phyloP scores from a whole-genome alignment of 257 asterid genomes.

The Cordia subcordata region DNA sequence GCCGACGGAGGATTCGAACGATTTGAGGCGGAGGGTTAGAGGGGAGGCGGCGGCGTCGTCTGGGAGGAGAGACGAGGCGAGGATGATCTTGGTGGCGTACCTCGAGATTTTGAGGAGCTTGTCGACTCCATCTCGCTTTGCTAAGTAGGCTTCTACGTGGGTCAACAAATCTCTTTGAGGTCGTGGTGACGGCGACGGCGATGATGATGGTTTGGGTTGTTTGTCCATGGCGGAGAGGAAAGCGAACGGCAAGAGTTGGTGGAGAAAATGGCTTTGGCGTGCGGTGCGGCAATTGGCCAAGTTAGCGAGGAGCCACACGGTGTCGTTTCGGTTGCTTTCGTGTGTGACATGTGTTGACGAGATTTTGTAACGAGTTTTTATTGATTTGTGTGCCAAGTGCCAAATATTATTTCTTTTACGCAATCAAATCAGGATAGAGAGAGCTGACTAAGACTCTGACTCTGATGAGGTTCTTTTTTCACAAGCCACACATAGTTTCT shows the following conservation, averaged over 20 bases:
- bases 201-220: slow-evolving; percentile 9
- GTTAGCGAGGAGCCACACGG: too few relatives aligned
- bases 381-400: too few relatives aligned
- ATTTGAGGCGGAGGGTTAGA: slow-evolving; percentile 49
- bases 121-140: slow-evolving; percentile 93
- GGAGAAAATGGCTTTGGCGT: neutral
- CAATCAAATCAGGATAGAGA: too few relatives aligned
- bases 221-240: neutral
- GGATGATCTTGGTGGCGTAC: slow-evolving; percentile 74
- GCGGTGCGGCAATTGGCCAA: slow-evolving; percentile 4
- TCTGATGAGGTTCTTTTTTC: too few relatives aligned
- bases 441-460: too few relatives aligned
- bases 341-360: too few relatives aligned
- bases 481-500: too few relatives aligned
- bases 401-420: too few relatives aligned
- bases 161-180: slow-evolving; percentile 43
- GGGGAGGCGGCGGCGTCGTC: neutral
- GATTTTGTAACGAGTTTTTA: too few relatives aligned
- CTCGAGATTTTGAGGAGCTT: slow-evolving; percentile 81
- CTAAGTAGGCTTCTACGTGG: slow-evolving; percentile 72
- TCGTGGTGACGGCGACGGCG: neutral
- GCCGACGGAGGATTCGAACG: slow-evolving; percentile 89
- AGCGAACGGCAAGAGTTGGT: too few relatives aligned
- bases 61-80: slow-evolving; percentile 50
- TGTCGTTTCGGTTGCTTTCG: too few relatives aligned